phyloP scores from a whole-genome alignment of 2,329 filamentous ascomycete genomes.

The Ascosphaera pollenicola region DNA sequence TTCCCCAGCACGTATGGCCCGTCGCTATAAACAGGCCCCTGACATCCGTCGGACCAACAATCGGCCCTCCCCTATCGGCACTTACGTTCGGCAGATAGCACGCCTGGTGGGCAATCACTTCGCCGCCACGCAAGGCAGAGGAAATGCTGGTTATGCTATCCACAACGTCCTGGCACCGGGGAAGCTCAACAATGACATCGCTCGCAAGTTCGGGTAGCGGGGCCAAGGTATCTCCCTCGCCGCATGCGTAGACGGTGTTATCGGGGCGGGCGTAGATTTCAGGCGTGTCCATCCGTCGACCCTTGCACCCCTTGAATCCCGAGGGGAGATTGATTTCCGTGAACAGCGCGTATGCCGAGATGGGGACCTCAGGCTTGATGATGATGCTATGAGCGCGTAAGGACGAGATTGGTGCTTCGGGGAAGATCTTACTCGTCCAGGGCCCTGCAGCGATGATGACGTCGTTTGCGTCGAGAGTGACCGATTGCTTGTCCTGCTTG shows the following conservation, averaged over 20 bases:
- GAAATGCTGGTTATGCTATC: slow-evolving; percentile 44
- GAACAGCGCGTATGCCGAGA: slow-evolving; percentile 36
- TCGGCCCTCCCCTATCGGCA: slow-evolving; percentile 36
- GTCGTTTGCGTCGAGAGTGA: slow-evolving; percentile 34
- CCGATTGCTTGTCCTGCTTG: slow-evolving; percentile 22
- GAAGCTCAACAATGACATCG: slow-evolving; percentile 51
- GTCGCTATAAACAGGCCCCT: slow-evolving; percentile 61
- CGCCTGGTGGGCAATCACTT: slow-evolving; percentile 58
- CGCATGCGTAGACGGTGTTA: slow-evolving; percentile 82
- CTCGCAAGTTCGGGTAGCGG: slow-evolving; percentile 58
- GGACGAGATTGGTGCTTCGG: slow-evolving; percentile 33
- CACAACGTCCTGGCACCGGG: slow-evolving; percentile 64
- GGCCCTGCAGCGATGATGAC: slow-evolving; percentile 39
- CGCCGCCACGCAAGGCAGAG: slow-evolving; percentile 38
- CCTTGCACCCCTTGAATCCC: slow-evolving; percentile 32
- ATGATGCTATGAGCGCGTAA: slow-evolving; percentile 42
- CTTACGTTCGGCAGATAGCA: slow-evolving; percentile 74
- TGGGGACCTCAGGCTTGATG: slow-evolving; percentile 31
- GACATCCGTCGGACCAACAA: slow-evolving; percentile 54
- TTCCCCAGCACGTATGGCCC: slow-evolving; percentile 95
- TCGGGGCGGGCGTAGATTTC: slow-evolving; percentile 88
- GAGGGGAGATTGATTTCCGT: slow-evolving; percentile 59
- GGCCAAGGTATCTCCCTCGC: slow-evolving; percentile 57
- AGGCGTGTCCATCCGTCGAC: slow-evolving; percentile 45
- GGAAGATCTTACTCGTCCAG: slow-evolving; percentile 34